Conservation (phyloP, 202 grass and related monocot genomes). For the Panicum virgatum region DNA sequence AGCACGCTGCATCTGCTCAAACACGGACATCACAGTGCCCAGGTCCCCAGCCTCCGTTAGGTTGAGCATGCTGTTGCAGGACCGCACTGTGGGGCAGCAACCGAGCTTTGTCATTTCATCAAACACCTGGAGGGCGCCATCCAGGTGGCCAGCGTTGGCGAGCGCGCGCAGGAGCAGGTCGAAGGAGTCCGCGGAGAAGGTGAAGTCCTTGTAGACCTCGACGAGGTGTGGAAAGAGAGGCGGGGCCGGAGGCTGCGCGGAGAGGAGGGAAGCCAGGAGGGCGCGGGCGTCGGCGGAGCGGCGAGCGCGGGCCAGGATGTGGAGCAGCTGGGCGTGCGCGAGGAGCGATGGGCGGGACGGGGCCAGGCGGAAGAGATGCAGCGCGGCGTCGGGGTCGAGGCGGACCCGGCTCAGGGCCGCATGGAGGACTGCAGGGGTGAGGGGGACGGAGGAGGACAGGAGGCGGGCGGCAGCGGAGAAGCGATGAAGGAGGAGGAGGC, state of each 20-base stretch:
- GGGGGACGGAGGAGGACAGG: slow-evolving; percentile 46
- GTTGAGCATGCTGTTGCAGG: slow-evolving; percentile 83
- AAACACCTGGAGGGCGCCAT: slow-evolving; percentile 68
- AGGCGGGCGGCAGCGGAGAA: slow-evolving; percentile 47
- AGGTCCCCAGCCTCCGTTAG: slow-evolving; percentile 60
- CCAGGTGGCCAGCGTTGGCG: slow-evolving; percentile 39
- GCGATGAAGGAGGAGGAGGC: slow-evolving; percentile 78
- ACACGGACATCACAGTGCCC: slow-evolving; percentile 40
- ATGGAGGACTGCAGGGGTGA: slow-evolving; percentile 55
- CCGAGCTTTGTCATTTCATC: slow-evolving; percentile 80
- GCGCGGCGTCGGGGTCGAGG: slow-evolving; percentile 57
- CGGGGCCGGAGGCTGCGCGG: slow-evolving; percentile 23
- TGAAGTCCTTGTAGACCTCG: slow-evolving; percentile 71
- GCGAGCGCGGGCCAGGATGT: slow-evolving; percentile 73
- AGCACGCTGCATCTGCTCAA: slow-evolving; percentile 55
- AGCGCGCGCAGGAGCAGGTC: slow-evolving; percentile 80
- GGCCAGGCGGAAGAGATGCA: slow-evolving; percentile 67
- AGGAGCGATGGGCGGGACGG: slow-evolving; percentile 44
- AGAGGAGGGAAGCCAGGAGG: slow-evolving; percentile 56
- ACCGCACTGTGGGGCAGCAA: slow-evolving; percentile 61
- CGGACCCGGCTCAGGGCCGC: slow-evolving; percentile 63
- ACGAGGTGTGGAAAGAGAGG: slow-evolving; percentile 60
- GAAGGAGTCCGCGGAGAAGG: slow-evolving; percentile 72
- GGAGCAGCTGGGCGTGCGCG: slow-evolving; percentile 80
- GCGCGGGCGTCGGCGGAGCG: slow-evolving; percentile 54